phyloP scores from a whole-genome alignment of 805 yeast species.

The Sugiyamaella marilandica region DNA sequence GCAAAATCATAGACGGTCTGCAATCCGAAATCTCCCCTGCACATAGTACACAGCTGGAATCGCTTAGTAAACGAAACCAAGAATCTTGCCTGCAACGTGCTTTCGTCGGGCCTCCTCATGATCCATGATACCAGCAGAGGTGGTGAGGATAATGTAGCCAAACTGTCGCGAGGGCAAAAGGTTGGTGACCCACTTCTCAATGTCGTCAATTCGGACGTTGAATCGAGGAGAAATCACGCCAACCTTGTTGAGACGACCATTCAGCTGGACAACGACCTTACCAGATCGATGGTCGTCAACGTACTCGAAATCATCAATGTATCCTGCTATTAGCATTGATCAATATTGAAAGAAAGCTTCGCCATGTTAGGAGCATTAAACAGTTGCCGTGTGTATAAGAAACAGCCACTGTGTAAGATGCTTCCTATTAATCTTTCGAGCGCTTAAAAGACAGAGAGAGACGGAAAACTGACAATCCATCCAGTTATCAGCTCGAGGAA shows the following conservation, averaged over 20 bases:
- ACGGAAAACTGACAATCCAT: constrained; percentile 84
- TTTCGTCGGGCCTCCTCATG: constrained; percentile 99
- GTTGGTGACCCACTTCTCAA: constrained; percentile 98
- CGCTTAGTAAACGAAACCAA: constrained; percentile 89
- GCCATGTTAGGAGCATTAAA: constrained; percentile 36
- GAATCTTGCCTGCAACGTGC: constrained; percentile 98
- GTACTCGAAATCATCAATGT: constrained; percentile 98
- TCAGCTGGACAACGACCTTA: constrained; percentile 91
- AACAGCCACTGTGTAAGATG: constrained; percentile 35
- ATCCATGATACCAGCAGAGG: constrained; percentile 99
- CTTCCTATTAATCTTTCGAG: constrained; percentile 67
- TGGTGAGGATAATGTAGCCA: constrained; percentile 95
- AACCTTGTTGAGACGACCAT: constrained; percentile 98
- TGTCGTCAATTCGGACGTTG: constrained; percentile 91
- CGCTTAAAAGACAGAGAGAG: constrained; percentile 97
- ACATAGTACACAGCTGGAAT: neutral
- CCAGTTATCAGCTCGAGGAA: constrained; percentile 93
- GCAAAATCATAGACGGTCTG: too few species aligned
- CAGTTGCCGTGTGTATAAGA: constrained; percentile 23
- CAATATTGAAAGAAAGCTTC: neutral
- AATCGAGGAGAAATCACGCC: constrained; percentile 99
- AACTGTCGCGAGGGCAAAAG: constrained; percentile 98
- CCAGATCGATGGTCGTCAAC: constrained; percentile 99
- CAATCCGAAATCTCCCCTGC: neutral
- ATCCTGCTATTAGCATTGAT: constrained; percentile 38